Conservation (phyloP, 257 asterid species). For the Fraxinus excelsior region DNA sequence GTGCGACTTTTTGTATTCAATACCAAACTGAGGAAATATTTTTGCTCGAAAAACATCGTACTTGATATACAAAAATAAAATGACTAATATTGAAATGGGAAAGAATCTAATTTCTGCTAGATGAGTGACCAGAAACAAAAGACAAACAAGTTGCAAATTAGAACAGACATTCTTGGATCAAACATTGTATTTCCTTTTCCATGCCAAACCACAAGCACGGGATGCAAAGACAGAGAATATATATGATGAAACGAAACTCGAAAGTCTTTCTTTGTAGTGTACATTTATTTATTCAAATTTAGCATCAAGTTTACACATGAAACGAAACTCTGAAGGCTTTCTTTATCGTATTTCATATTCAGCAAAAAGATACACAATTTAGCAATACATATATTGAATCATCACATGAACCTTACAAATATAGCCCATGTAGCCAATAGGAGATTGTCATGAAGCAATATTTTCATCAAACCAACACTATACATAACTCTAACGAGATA, state of each 20-base stretch:
- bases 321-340: conserved; percentile 1
- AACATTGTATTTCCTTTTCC: too few relatives aligned
- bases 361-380: conserved; percentile 14
- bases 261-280: conserved; percentile 6
- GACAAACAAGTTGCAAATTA: not conserved
- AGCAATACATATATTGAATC: not conserved
- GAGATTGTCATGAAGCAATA: not conserved
- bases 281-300: conserved; percentile 14
- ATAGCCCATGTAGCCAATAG: conserved; percentile 21
- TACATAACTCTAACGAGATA: conserved; percentile 34
- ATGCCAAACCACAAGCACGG: not conserved
- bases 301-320: conserved; percentile 25
- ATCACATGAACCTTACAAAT: conserved; percentile 3
- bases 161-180: not conserved
- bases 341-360: conserved; percentile 19
- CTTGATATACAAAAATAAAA: not conserved
- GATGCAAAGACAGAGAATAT: not conserved
- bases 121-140: not conserved
- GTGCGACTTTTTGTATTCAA: too few relatives aligned
- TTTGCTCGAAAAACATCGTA: too few relatives aligned
- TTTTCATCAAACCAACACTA: conserved; percentile 26
- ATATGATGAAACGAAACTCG: conserved; percentile 9
- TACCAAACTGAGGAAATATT: not conserved
- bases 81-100: not conserved
- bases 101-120: not conserved